These are phyloP conservation scores for Zygosaccharomyces lentus DNA, from an alignment of 805 yeast genomes.

Conservation along the genomic window DNA sequence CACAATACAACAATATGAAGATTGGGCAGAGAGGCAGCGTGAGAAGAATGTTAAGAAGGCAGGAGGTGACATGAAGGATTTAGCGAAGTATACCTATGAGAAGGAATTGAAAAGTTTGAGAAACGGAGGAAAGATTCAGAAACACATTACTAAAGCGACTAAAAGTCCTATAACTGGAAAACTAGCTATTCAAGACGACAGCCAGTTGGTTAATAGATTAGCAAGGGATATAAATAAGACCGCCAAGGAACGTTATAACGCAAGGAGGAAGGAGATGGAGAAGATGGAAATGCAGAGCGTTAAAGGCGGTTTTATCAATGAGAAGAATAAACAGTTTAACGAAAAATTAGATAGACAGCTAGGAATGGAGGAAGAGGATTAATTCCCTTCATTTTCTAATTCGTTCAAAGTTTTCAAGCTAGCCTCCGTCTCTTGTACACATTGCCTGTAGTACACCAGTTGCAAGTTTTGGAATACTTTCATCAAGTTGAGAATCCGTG, in stretches of 20 bases:
- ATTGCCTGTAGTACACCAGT: slow-evolving; percentile 55
- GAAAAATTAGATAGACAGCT: slow-evolving; percentile 25
- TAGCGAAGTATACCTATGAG: slow-evolving; percentile 31
- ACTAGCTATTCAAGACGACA: slow-evolving; percentile 19
- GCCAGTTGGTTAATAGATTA: slow-evolving; percentile 17
- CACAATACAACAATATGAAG: slow-evolving; percentile 27
- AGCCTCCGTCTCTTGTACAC: slow-evolving; percentile 44
- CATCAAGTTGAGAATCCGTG: slow-evolving; percentile 57
- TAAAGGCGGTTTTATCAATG: slow-evolving; percentile 26
- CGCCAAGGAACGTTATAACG: slow-evolving; percentile 21
- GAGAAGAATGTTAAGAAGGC: slow-evolving; percentile 9
- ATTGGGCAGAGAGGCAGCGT: slow-evolving; percentile 17
- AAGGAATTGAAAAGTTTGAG: slow-evolving; percentile 23
- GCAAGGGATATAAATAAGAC: slow-evolving; percentile 21
- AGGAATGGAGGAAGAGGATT: slow-evolving; percentile 7
- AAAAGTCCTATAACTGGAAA: slow-evolving; percentile 15
- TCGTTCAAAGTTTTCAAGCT: slow-evolving; percentile 41
- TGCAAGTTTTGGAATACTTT: slow-evolving; percentile 68
- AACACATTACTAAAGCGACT: slow-evolving; percentile 1
- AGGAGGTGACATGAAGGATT: slow-evolving; percentile 14
- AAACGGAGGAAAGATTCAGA: background rate
- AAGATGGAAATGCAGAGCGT: slow-evolving; percentile 5
- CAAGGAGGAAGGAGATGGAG: slow-evolving; percentile 18
- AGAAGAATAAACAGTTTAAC: slow-evolving; percentile 33
- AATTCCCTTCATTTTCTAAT: slow-evolving; percentile 19